These are phyloP conservation scores for Discostella pseudostelligera DNA, from an alignment of 108 stramenopile genomes.

Conservation along the genomic window DNA sequence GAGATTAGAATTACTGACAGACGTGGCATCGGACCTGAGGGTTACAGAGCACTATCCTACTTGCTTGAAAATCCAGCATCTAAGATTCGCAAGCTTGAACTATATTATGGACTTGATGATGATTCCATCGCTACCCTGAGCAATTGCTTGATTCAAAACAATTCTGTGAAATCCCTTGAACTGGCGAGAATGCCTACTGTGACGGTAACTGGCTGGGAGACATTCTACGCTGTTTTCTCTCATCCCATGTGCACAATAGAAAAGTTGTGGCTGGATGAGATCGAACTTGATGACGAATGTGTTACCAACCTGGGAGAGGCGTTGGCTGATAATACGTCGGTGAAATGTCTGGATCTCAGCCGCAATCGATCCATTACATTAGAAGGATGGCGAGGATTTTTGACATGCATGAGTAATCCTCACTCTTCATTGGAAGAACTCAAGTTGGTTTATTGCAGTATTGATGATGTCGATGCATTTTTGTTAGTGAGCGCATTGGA, in stretches of 20 bases:
- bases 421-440: background rate
- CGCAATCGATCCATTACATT: background rate
- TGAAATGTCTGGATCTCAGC: background rate
- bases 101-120: background rate
- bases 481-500: background rate
- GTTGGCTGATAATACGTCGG: background rate
- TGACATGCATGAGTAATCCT: background rate
- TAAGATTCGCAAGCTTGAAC: background rate
- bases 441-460: background rate
- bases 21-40: background rate
- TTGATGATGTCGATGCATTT: background rate
- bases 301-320: background rate
- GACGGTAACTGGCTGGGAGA: background rate
- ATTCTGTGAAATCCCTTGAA: background rate
- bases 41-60: background rate
- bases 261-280: background rate
- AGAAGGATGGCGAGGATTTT: background rate
- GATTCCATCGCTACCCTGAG: background rate
- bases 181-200: background rate
- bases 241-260: background rate
- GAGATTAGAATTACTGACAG: background rate
- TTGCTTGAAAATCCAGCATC: background rate
- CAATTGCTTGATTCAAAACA: background rate
- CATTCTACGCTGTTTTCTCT: background rate
- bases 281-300: background rate